Base-by-base conservation (phyloP, 805 yeast species). In the Candida arabinofermentans region DNA sequence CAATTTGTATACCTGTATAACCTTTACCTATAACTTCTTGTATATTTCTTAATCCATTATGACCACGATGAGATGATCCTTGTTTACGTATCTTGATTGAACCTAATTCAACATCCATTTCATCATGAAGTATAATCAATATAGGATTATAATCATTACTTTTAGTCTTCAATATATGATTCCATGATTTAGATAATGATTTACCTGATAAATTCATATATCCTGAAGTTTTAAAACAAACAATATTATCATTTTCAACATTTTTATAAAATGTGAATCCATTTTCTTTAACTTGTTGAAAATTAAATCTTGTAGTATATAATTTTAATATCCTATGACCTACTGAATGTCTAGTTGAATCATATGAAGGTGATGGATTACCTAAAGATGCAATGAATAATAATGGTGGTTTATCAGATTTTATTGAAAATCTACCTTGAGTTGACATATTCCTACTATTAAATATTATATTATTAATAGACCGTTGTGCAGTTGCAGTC, bases 41-140 rank as follows among this genome's bases (percentile, higher is more conserved):
- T 3, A 90, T 72, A 31, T 83, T 76, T 46, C 73, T 72, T 22
- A 90, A 67, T 0, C 96, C 97, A 55, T 87, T 88, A 54, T 90
- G 98, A 0, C 96, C 96, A 34, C 93, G 68, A 13, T 80, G 71
- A 33, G 86, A 75, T 0, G 83, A 69, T 1, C 77, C 74, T 12
- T 79, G 81, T 14, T 65, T 67, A 36, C 91, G 69, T 1, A 83
- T 58, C 52, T 83, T 83, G 17, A 80, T 66, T 40, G 77, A 74
- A 0, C 97, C 96, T 3, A 81, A 49, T 0, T 74, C 75, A 12
- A 81, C 57, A 44, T 79, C 82, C 34, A 89, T 58, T 50, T 90
- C 97, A 58, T 90, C 97, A 57, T 86, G 95, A 1, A 89, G 53
- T 0, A 88, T 74, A 2, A 88, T 69, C 44, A 80, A 65, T 8